A percentile compares a stretch with the other conserved stretches of the same genome.
Evolutionary conservation across 148 eudicot genomes (phyloP).

Genomic region (Rhododendron kiyosumense): DNA sequence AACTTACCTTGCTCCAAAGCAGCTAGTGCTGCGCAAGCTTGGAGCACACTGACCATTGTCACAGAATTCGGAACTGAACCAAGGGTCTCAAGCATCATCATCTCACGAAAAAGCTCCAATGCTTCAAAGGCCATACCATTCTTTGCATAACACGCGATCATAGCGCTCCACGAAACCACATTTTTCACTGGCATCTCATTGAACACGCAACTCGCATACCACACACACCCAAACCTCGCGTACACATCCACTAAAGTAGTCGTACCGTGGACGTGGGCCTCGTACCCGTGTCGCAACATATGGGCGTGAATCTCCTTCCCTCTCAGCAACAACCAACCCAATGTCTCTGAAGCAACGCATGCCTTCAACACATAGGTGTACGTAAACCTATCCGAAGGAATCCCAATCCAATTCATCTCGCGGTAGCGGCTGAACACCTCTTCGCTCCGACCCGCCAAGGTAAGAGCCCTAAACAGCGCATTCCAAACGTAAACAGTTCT

Average conservation of each 20-base stretch:
- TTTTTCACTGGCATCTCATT: conserved; percentile 55
- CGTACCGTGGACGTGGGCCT: conserved; percentile 72
- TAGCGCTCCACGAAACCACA: conserved; percentile 95
- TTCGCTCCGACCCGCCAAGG: conserved; percentile 59
- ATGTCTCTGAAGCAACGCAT: conserved; percentile 64
- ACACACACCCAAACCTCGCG: conserved; percentile 64
- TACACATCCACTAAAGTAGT: conserved; percentile 92
- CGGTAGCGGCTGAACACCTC: conserved; percentile 63
- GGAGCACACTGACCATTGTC: conserved; percentile 91
- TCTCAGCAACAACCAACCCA: conserved; percentile 24
- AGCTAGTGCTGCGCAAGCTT: conserved; percentile 82
- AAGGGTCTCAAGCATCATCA: conserved; percentile 58
- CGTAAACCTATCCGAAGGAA: conserved; percentile 75
- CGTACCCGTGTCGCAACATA: conserved; percentile 71
- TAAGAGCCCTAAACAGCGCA: conserved; percentile 65
- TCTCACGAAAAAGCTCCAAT: conserved; percentile 59
- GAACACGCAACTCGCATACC: conserved; percentile 55
- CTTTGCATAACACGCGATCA: conserved; percentile 83
- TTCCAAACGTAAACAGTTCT: conserved; percentile 77
- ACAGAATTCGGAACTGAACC: conserved; percentile 71
- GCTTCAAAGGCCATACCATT: conserved; percentile 73
- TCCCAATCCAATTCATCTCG: conserved; percentile 51
- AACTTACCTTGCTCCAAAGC: conserved; percentile 74
- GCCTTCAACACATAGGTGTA: conserved; percentile 85
- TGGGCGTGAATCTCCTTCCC: conserved; percentile 88